Percentiles rank a stretch among this genome's conserved stretches.
These are phyloP conservation scores for Neoboletus magnificus DNA, from an alignment of 768 basidiomycete species.

Conservation along the genomic window DNA sequence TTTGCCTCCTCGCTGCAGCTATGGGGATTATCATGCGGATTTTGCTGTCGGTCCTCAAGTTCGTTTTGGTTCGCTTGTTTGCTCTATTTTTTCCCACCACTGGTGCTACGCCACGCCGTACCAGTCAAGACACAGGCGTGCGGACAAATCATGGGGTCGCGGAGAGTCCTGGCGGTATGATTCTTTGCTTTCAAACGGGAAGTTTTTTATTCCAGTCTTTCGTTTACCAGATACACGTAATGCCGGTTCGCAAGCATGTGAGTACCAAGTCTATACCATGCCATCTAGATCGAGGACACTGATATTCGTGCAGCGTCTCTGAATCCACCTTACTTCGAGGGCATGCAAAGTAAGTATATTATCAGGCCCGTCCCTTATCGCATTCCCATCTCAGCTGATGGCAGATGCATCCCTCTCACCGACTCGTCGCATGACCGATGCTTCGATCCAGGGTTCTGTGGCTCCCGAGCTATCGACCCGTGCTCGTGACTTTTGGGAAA, in stretches of 20 bases:
- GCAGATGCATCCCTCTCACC: not conserved
- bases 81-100: not conserved
- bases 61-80: not conserved
- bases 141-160: no score
- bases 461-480: not conserved
- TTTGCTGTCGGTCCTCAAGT: not conserved
- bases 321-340: not conserved
- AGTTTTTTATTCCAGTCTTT: not conserved
- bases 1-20: not conserved
- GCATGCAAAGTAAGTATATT: not conserved
- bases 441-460: no score
- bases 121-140: no score
- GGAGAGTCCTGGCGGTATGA: no score
- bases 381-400: not conserved
- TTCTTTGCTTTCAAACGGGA: no score
- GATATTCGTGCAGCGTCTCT: not conserved
- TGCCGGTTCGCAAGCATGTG: not conserved
- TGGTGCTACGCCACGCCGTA: no score
- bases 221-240: not conserved
- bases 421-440: no score
- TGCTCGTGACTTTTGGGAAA: conserved; percentile 15
- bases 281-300: not conserved
- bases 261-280: no score
- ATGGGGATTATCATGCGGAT: not conserved
- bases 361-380: not conserved